Evolutionary conservation across 1,284 basidiomycete genomes (phyloP), one percentile per base, ranked within the genome.

Genomic region (Flammula alnicola): DNA sequence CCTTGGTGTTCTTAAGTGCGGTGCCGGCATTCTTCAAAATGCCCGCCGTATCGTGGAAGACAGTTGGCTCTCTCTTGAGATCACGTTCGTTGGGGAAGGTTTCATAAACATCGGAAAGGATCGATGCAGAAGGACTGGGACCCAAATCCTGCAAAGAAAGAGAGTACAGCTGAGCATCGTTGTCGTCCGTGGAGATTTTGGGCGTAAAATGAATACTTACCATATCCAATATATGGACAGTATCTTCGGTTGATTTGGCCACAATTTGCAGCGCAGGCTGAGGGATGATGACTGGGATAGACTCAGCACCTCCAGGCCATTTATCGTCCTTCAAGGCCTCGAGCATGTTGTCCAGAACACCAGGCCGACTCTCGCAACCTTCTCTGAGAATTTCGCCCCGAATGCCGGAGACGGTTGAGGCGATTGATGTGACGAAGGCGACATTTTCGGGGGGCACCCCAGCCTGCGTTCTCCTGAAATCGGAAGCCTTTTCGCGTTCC

Each of bases 401-500:
- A 35, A 78, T 63, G 9, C 74, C 73, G 10, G 76, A 78, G 32
- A 81, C 66, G 23, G 70, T 64, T 5, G 78, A 80, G 3, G 71
- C 63, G 1, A 77, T 77, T 22, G 79, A 78, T 0, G 78, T 80
- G 35, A 80, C 57, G 3, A 66, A 67, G 23, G 63, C 64, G 14
- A 52, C 39, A 37, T 73, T 65, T 39, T 56, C 51, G 14, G 59
- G 62, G 20, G 68, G 69, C 51, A 71, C 64, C 47, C 65, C 66
- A 14, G 75, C 76, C 19, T 66, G 64, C 10, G 62, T 63, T 62
- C 79, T 79, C 79, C 80, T 80, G 49, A 78, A 80, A 45, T 68
- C 71, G 25, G 75, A 67, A 25, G 65, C 63, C 49, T 73, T 75
- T 51, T 69, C 69, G 54, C 69, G 68, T 17, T 73, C 69, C 72